Base-by-base conservation (phyloP, 129 eudicot genomes). In the Kitagawia praeruptora region DNA sequence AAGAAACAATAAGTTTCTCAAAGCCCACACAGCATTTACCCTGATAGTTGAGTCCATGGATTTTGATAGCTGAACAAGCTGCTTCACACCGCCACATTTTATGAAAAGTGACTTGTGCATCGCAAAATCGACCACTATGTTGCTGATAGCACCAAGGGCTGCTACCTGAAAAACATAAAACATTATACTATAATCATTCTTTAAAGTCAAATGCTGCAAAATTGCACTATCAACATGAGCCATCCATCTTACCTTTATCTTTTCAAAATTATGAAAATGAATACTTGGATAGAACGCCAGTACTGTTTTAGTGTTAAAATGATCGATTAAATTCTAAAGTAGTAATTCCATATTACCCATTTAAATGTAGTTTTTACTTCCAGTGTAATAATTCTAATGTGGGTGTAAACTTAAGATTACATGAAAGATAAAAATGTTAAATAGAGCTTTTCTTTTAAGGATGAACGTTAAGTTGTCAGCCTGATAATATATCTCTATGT, bases 31-130 rank as follows among this genome's bases (percentile, higher is more conserved):
- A 40, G 99, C 93, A 77, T 89, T 89, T 79, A 88, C 69, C 84
- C 98, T 90, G 77, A 92, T 81, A 64, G 87, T 75, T 83, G 97
- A 86, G 75, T 90, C 99, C 97, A 92, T 90, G 64, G 98, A 96
- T 83, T 88, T 88, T 75, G 99, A 90, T 38, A 96, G 96, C 88
- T 89, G 90, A 84, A 92, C 97, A 73, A 96, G 98, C 80, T 87
- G 91, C 84, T 87, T 96, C 84, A 86, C 85, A 70, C 93, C 97
- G 77, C 97, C 99, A 78, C 83, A 82, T 78, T 89, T 86, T 69
- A 88, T 83, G 75, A 92, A 90, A 48, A 83, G 27, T 25, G 93
- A 85, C 82, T 92, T 96, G 84, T 89, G 89, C 51, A 77, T 69
- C 75, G 82, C 85, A 81, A 92, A 96, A 75, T 92, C 93, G 13